Conservation (phyloP, 2,329 filamentous ascomycete species). For the Juglanconis sp. region DNA sequence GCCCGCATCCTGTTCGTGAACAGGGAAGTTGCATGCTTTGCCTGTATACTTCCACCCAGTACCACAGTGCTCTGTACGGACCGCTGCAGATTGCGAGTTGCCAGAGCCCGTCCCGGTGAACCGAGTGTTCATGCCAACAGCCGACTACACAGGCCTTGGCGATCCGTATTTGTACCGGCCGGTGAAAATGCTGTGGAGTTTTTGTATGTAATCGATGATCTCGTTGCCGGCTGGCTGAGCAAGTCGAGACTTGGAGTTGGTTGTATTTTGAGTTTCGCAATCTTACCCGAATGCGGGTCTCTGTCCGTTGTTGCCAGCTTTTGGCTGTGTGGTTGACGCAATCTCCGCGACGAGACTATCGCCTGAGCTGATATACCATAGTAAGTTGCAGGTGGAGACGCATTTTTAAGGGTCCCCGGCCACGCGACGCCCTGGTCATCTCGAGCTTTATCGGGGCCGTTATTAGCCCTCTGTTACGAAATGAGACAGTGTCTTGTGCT, state of each 20-base stretch:
- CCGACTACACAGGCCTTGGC: slow-evolving; percentile 4
- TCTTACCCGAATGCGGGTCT: slow-evolving; percentile 12
- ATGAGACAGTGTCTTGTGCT: slow-evolving; percentile 16
- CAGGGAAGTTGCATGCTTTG: slow-evolving; percentile 5
- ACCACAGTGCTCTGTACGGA: background rate
- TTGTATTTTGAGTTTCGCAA: slow-evolving; percentile 14
- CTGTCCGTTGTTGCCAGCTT: background rate
- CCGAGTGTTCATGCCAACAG: slow-evolving; percentile 16
- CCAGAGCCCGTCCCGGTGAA: background rate
- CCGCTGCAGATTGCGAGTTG: background rate
- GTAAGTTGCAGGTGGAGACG: slow-evolving; percentile 13
- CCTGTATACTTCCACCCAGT: background rate
- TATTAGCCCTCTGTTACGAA: slow-evolving; percentile 4
- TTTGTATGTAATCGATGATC: background rate
- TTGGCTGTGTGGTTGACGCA: slow-evolving; percentile 13
- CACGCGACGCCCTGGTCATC: slow-evolving; percentile 11
- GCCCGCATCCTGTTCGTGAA: slow-evolving; percentile 13
- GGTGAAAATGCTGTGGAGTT: background rate
- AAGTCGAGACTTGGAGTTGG: background rate
- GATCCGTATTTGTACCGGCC: slow-evolving; percentile 3
- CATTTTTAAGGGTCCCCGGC: slow-evolving; percentile 10
- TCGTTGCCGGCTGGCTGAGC: background rate
- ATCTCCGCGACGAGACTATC: slow-evolving; percentile 18
- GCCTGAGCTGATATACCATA: slow-evolving; percentile 12
- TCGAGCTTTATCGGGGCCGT: background rate